phyloP scores from a whole-genome alignment of 1,284 basidiomycete species.

The Ustilago bromivora region DNA sequence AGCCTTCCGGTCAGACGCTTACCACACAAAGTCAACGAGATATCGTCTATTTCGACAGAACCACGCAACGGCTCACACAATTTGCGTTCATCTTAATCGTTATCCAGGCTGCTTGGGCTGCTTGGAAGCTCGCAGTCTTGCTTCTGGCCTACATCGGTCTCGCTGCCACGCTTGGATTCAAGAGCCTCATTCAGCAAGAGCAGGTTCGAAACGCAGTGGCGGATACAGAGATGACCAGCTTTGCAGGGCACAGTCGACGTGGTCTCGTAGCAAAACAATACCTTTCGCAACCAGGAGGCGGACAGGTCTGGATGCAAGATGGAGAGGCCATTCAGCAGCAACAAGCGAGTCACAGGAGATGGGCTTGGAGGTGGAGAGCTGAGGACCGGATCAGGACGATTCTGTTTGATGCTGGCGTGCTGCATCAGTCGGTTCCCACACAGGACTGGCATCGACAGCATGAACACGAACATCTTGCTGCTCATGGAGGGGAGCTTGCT shows the following conservation, averaged over 20 bases:
- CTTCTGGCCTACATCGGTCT: conserved; percentile 33
- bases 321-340: conserved; percentile 20
- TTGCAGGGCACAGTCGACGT: conserved; percentile 18
- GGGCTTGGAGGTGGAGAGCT: conserved; percentile 45
- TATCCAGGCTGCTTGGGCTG: conserved; percentile 50
- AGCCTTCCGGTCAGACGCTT: conserved; percentile 24
- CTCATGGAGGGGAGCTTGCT: background rate
- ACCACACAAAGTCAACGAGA: conserved; percentile 26
- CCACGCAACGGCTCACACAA: conserved; percentile 25
- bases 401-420: conserved; percentile 33
- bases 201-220: conserved; percentile 17
- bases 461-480: background rate
- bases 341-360: conserved; percentile 21
- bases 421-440: conserved; percentile 19
- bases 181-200: conserved; percentile 29
- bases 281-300: background rate
- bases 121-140: conserved; percentile 50
- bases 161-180: conserved; percentile 21
- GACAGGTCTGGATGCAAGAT: conserved; percentile 5
- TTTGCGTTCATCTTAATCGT: conserved; percentile 49
- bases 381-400: conserved; percentile 48
- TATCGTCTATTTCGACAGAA: conserved; percentile 36
- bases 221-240: conserved; percentile 17
- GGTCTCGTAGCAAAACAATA: conserved; percentile 6
- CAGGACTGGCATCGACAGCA: conserved; percentile 11